Percentiles rank a stretch among this genome's conserved stretches.
phyloP scores from a whole-genome alignment of 805 yeast species.

The Wickerhamiella australiensis region DNA sequence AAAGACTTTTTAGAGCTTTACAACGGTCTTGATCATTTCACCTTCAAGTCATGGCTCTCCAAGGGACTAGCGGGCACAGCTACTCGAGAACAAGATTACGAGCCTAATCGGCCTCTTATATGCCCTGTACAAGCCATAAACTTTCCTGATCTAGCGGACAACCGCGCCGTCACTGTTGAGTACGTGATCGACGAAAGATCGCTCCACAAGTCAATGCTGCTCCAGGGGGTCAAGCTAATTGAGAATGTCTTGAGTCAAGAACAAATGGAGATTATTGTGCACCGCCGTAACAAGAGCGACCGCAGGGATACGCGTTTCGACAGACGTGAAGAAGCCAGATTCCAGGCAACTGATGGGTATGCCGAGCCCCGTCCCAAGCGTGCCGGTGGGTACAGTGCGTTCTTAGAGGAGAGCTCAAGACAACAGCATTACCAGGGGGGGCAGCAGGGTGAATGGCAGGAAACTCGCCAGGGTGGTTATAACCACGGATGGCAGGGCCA shows the following conservation, averaged over 20 bases:
- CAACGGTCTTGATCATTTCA: constrained; percentile 17
- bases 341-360: constrained; percentile 18
- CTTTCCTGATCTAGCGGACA: constrained; percentile 37
- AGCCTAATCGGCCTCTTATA: constrained; percentile 28
- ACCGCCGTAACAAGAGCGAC: constrained; percentile 25
- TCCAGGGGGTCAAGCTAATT: constrained; percentile 66
- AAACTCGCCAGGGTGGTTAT: neutral
- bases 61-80: constrained; percentile 30
- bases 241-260: constrained; percentile 48
- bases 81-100: constrained; percentile 26
- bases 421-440: neutral
- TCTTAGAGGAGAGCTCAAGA: constrained; percentile 6
- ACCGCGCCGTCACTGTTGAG: constrained; percentile 34
- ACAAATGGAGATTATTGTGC: constrained; percentile 48
- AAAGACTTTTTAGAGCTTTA: constrained; percentile 34
- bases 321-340: constrained; percentile 19
- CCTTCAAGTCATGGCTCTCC: constrained; percentile 19
- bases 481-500: constrained; percentile 19
- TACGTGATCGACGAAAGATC: constrained; percentile 51
- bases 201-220: constrained; percentile 64
- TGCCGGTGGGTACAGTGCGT: constrained; percentile 20
- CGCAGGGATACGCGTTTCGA: constrained; percentile 24
- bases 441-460: neutral
- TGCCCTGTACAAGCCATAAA: constrained; percentile 35
- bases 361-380: constrained; percentile 17